A percentile compares a stretch with the other conserved stretches of the same genome.
These are phyloP conservation scores for Vaccinium myrtillus DNA, from an alignment of 148 eudicot genomes.

Conservation along the genomic window DNA sequence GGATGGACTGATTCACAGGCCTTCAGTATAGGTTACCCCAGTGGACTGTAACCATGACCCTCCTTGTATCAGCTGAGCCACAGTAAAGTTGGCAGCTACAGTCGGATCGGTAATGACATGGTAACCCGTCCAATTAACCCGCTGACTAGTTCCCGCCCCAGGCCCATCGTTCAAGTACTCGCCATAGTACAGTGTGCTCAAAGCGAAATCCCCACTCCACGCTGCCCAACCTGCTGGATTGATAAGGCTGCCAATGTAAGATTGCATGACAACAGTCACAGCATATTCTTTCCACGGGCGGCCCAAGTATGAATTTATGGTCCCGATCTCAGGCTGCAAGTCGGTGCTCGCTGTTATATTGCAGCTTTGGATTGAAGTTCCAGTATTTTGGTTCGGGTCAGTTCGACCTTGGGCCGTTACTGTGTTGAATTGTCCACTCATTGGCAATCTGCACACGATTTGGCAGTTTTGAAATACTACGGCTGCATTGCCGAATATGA, in stretches of 20 bases:
- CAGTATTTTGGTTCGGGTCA: slow-evolving; percentile 41
- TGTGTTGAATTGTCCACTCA: slow-evolving; percentile 33
- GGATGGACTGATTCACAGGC: slow-evolving; percentile 20
- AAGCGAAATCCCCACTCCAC: slow-evolving; percentile 31
- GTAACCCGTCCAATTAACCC: slow-evolving; percentile 43
- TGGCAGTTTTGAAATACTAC: slow-evolving; percentile 40
- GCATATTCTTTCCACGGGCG: slow-evolving; percentile 46
- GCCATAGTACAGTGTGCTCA: slow-evolving; percentile 42
- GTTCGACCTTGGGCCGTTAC: slow-evolving; percentile 44
- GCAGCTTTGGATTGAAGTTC: slow-evolving; percentile 41
- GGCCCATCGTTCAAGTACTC: slow-evolving; percentile 43
- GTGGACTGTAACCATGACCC: slow-evolving; percentile 36
- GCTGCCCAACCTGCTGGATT: slow-evolving; percentile 36
- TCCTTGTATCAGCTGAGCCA: slow-evolving; percentile 35
- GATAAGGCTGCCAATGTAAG: slow-evolving; percentile 30
- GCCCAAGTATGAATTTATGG: slow-evolving; percentile 32
- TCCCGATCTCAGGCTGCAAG: slow-evolving; percentile 24
- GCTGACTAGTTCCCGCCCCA: slow-evolving; percentile 31
- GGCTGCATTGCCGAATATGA: slow-evolving; percentile 44
- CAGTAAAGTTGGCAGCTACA: slow-evolving; percentile 39
- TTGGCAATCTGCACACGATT: slow-evolving; percentile 32
- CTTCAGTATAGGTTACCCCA: slow-evolving; percentile 39
- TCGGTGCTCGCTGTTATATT: slow-evolving; percentile 29
- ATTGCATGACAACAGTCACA: slow-evolving; percentile 37
- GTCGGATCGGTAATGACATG: slow-evolving; percentile 33